A percentile compares a stretch with the other conserved stretches of the same genome.
Conservation (phyloP, 495 filamentous ascomycete genomes). For the Entonaema liquescens region DNA sequence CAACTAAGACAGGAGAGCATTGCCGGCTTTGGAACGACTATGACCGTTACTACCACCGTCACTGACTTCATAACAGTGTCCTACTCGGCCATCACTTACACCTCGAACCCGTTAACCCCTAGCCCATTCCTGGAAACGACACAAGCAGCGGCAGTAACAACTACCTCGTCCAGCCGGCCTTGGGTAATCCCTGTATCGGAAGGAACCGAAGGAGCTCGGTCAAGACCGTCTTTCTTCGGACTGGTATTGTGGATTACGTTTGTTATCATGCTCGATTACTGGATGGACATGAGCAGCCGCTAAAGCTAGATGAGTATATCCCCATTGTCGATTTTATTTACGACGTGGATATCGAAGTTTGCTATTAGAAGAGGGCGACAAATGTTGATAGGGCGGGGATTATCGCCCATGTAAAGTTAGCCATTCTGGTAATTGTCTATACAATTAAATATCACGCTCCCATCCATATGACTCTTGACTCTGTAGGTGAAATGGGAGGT, state of each 20-base stretch:
- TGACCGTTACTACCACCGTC: conserved; percentile 35
- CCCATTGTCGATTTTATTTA: conserved; percentile 15
- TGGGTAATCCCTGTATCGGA: conserved; percentile 41
- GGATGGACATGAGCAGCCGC: conserved; percentile 40
- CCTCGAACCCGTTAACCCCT: conserved; percentile 8
- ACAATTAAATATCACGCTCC: conserved; percentile 13
- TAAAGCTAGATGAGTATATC: conserved; percentile 31
- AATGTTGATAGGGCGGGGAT: conserved; percentile 21
- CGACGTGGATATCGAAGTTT: conserved; percentile 7
- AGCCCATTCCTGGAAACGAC: conserved; percentile 20
- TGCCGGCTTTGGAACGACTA: conserved; percentile 13
- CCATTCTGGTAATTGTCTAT: conserved; percentile 18
- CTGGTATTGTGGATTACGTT: conserved; percentile 41
- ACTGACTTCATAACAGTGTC: conserved; percentile 38
- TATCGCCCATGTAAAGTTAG: conserved; percentile 14
- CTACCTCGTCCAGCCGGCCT: conserved; percentile 35
- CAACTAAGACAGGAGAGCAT: conserved; percentile 43
- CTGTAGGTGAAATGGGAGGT: not conserved
- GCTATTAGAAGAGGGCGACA: conserved; percentile 5
- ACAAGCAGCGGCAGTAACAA: conserved; percentile 23
- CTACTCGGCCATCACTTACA: conserved; percentile 20
- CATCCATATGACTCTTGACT: not conserved
- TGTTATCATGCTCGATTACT: conserved; percentile 41
- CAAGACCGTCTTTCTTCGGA: conserved; percentile 37
- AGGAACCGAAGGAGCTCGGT: conserved; percentile 8